phyloP scores from a whole-genome alignment of 257 asterid species.

The Solanum sparsipilum region DNA sequence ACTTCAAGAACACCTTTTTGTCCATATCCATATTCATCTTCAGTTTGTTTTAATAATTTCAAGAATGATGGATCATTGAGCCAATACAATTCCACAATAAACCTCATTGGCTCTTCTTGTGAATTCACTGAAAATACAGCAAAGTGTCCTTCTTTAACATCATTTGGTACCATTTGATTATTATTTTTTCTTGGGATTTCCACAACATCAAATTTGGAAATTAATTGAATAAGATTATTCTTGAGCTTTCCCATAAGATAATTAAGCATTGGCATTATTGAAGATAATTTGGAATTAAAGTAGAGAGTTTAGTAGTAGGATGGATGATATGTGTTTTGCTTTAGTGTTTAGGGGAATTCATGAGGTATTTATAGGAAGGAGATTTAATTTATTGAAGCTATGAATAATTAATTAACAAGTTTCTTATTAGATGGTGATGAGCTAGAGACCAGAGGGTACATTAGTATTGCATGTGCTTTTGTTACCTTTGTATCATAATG shows the following conservation, averaged over 20 bases:
- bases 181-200: not conserved
- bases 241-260: not conserved
- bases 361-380: not conserved
- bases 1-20: slow-evolving; percentile 24
- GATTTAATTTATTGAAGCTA: too few species aligned
- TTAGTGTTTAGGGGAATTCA: not conserved
- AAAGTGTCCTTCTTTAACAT: not conserved
- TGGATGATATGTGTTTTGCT: not conserved
- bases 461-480: not conserved
- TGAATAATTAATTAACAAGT: too few species aligned
- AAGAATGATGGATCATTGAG: slow-evolving; percentile 18
- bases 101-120: slow-evolving; percentile 9
- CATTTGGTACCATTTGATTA: not conserved
- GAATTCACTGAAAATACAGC: not conserved
- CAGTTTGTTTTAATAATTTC: slow-evolving; percentile 10
- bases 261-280: not conserved
- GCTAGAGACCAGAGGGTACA: not conserved
- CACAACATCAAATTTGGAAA: not conserved
- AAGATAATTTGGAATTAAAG: too few species aligned
- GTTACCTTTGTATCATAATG: not conserved
- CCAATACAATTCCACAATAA: slow-evolving; percentile 7
- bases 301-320: not conserved
- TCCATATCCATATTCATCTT: slow-evolving; percentile 20
- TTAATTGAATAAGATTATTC: not conserved
- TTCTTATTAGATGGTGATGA: not conserved